A percentile compares a stretch with the other conserved stretches of the same genome.
These are phyloP conservation scores for Tylopilus sp. DNA, from an alignment of 768 basidiomycete genomes.

Conservation along the genomic window DNA sequence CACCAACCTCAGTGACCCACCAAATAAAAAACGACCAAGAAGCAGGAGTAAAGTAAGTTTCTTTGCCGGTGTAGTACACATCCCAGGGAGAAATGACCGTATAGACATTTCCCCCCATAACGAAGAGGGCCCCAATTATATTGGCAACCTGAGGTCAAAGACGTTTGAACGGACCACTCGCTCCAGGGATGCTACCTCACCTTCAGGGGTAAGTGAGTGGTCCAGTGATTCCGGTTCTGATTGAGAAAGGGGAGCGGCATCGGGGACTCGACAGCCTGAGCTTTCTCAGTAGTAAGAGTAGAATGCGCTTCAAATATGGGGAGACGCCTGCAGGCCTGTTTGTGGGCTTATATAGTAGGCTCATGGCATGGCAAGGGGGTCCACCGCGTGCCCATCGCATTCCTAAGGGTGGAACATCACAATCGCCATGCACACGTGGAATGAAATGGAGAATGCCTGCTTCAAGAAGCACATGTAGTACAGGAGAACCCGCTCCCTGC, in stretches of 20 bases:
- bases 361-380: conserved; percentile 8
- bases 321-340: conserved; percentile 9
- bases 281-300: conserved; percentile 6
- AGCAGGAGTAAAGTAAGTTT: conserved; percentile 68
- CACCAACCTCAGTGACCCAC: conserved; percentile 29
- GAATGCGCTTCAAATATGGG: conserved; percentile 11
- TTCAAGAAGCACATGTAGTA: conserved; percentile 3
- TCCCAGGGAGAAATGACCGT: conserved; percentile 52
- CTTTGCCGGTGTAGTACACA: conserved; percentile 46
- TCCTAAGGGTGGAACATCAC: conserved; percentile 19
- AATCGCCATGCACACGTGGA: conserved; percentile 18
- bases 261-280: neutral
- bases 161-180: conserved; percentile 1
- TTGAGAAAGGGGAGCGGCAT: conserved; percentile 27
- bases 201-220: conserved; percentile 53
- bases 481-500: neutral
- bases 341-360: conserved; percentile 26
- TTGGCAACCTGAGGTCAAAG: conserved; percentile 44
- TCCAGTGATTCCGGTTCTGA: conserved; percentile 36
- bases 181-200: conserved; percentile 27
- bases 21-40: conserved; percentile 62
- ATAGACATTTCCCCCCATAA: conserved; percentile 61
- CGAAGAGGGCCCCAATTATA: conserved; percentile 51
- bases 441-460: conserved; percentile 8
- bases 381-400: conserved; percentile 26